phyloP scores from a whole-genome alignment of 371 early-diverging fungal genomes.

The Syncephalastrum racemosum region DNA sequence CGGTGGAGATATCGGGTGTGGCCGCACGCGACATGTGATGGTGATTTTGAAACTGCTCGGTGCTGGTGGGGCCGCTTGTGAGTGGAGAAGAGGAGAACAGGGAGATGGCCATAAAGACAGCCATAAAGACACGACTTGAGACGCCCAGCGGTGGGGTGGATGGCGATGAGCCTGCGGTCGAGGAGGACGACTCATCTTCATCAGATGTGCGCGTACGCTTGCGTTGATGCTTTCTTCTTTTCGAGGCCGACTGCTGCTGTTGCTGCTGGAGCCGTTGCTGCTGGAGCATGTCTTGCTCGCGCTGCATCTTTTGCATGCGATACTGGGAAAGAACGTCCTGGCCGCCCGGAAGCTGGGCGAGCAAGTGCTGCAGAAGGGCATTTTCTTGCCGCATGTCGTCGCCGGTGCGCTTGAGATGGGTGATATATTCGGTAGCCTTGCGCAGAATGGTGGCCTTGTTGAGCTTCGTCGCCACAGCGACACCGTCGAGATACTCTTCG shows the following conservation, averaged over 20 bases:
- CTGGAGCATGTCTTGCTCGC: constrained; percentile 29
- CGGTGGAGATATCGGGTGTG: constrained; percentile 9
- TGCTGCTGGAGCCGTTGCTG: constrained; percentile 30
- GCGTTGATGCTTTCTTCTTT: constrained; percentile 11
- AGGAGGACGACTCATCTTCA: constrained; percentile 30
- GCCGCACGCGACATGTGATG: constrained; percentile 41
- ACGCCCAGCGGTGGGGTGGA: constrained; percentile 28
- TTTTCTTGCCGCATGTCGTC: constrained; percentile 59
- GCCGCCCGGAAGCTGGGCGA: constrained; percentile 59
- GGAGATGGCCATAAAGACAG: constrained; percentile 41
- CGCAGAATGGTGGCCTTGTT: constrained; percentile 91
- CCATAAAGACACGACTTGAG: constrained; percentile 43
- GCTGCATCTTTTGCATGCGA: constrained; percentile 33
- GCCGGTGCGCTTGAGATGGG: constrained; percentile 66
- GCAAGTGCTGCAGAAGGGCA: constrained; percentile 43
- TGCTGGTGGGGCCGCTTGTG: constrained; percentile 29
- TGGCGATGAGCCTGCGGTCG: constrained; percentile 21
- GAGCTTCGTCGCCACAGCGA: constrained; percentile 72
- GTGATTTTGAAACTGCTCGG: constrained; percentile 36
- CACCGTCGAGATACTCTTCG: constrained; percentile 67
- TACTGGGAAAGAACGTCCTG: constrained; percentile 40
- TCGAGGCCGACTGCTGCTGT: constrained; percentile 23
- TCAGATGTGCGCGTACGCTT: constrained; percentile 18
- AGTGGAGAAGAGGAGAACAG: constrained; percentile 50
- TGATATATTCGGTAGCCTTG: constrained; percentile 89